These are phyloP conservation scores for Aspergillus bombycis DNA, from an alignment of 2,329 filamentous ascomycete species.

Conservation along the genomic window DNA sequence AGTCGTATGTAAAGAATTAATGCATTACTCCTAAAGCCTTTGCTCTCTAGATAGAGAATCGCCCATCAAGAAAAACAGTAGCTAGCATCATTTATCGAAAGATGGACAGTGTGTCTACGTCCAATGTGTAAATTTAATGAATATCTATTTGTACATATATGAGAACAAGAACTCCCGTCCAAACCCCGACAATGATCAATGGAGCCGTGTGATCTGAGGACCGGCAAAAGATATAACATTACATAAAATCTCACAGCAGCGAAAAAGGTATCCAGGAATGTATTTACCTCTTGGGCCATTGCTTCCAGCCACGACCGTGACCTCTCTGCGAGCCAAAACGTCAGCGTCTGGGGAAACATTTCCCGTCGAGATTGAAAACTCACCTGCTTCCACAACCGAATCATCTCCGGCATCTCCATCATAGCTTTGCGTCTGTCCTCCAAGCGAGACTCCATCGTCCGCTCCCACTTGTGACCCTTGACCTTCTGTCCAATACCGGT, in stretches of 20 bases:
- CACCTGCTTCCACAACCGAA: constrained; percentile 92
- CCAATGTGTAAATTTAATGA: constrained; percentile 2
- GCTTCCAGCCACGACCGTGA: constrained; percentile 74
- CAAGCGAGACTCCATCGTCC: constrained; percentile 79
- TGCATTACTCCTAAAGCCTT: neutral
- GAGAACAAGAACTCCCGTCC: constrained; percentile 9
- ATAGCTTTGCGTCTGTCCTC: constrained; percentile 90
- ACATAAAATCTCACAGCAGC: constrained; percentile 1
- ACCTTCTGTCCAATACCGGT: constrained; percentile 90
- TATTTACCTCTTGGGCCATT: constrained; percentile 63
- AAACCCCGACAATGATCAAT: constrained; percentile 4
- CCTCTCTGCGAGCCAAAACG: constrained; percentile 55
- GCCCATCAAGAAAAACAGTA: neutral
- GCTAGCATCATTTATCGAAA: neutral
- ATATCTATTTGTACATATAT: constrained; percentile 12
- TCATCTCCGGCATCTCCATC: constrained; percentile 90
- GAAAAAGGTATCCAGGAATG: neutral
- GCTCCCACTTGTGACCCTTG: constrained; percentile 94
- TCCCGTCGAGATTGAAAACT: constrained; percentile 33
- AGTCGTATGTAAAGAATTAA: neutral
- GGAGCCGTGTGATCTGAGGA: constrained; percentile 5
- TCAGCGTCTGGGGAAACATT: constrained; percentile 36
- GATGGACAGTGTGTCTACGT: neutral
- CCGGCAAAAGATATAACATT: constrained; percentile 11
- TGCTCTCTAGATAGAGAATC: neutral